Base-by-base conservation (phyloP, 345 rosid species). In the Sisymbrium irio region DNA sequence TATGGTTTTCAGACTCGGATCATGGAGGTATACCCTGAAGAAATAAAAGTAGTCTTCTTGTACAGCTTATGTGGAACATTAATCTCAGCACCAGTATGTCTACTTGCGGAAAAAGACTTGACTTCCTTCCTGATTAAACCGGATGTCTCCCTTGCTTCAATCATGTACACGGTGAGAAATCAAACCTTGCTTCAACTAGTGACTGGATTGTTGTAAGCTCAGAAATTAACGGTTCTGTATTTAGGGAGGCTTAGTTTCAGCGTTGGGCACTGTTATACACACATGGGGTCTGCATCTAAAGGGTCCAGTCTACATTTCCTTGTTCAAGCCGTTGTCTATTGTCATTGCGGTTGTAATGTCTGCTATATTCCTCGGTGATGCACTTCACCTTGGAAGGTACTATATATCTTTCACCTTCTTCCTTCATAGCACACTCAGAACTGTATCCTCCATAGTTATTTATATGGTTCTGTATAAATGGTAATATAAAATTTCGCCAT, bases 21-120 rank as follows among this genome's bases (percentile, higher is more conserved):
- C 46, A 75, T 86, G 85, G 61, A 79, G 78, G 60, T 70, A 33
- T 82, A 79, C 50, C 85, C 83, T 47, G 77, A 68, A 58, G 82
- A 69, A 62, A 10, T 86, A 35, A 58, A 51, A 1, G 67, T 81
- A 9, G 71, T 65, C 0, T 73, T 79, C 65, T 56, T 77, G 10
- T 66, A 58, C 77, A 44, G 14, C 72, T 62, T 81, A 37, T 75
- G 46, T 2, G 54, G 20, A 4, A 60, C 77, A 4, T n/a, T 84
- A 9, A 44, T 86, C 46, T 76, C 84, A 1, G 67, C 64, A 44
- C 81, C 84, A 0, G 69, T 79, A 42, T 79, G 82, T 67, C 72
- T 84, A 9, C 5, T 71, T 28, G 71, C 42, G 18, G 91, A 86
- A 76, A 54, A 62, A 20, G 65, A 80, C 47, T 28, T 58, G 70